Evolutionary conservation across 805 yeast species (phyloP).

Genomic region (Candida rishiriensis): DNA sequence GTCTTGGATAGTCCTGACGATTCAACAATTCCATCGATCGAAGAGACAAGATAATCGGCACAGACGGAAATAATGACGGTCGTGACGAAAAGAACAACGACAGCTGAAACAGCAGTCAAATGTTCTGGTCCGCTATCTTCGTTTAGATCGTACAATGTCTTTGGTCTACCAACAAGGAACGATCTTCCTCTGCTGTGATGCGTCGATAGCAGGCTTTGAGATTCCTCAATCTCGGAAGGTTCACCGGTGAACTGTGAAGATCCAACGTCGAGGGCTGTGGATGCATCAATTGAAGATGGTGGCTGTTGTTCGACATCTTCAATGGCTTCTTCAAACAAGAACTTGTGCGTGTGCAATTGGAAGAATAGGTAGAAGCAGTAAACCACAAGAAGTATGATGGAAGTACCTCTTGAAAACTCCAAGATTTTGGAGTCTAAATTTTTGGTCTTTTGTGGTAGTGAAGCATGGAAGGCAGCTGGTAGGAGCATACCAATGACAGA

Average conservation of each 20-base stretch:
- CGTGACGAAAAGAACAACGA: constrained; percentile 52
- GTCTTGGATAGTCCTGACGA: constrained; percentile 87
- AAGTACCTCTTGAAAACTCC: constrained; percentile 78
- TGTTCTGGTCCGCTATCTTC: constrained; percentile 29
- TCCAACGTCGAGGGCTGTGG: not conserved
- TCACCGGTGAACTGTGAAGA: constrained; percentile 3
- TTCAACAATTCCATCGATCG: constrained; percentile 85
- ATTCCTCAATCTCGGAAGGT: not conserved
- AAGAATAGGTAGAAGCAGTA: constrained; percentile 78
- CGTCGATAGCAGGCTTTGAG: not conserved
- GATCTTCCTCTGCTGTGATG: constrained; percentile 21
- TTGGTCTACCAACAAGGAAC: constrained; percentile 25
- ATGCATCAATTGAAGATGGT: not conserved
- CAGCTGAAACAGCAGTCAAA: constrained; percentile 50
- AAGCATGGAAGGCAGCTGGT: constrained; percentile 94
- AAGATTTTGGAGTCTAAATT: constrained; percentile 43
- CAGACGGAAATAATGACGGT: constrained; percentile 82
- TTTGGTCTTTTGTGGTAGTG: constrained; percentile 43
- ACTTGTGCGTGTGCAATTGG: constrained; percentile 84
- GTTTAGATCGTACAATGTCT: constrained; percentile 23
- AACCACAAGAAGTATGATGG: constrained; percentile 70
- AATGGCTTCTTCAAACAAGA: constrained; percentile 56
- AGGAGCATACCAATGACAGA: constrained; percentile 84
- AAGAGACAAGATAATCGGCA: constrained; percentile 91
- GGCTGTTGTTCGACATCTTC: constrained; percentile 25